phyloP scores from a whole-genome alignment of 1,139 yeast species.

The Debaryomycetaceae sp. region DNA sequence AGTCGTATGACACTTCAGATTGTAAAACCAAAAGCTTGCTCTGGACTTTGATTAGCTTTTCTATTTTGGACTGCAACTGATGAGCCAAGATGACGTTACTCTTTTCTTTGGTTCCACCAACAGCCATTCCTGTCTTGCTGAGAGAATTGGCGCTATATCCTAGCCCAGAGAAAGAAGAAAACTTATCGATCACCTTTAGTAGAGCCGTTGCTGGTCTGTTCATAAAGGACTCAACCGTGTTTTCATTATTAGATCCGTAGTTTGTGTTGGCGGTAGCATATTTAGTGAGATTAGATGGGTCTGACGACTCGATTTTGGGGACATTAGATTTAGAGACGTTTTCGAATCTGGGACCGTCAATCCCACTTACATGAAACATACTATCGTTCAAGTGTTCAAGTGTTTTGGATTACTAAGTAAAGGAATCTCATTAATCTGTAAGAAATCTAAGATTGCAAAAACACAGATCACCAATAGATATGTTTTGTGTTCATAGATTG shows the following conservation, averaged over 20 bases:
- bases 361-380: slow-evolving; percentile 6
- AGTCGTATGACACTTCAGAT: slow-evolving; percentile 33
- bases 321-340: slow-evolving; percentile 3
- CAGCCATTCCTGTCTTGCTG: slow-evolving; percentile 1
- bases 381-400: slow-evolving; percentile 2
- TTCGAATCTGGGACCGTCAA: slow-evolving; percentile 6
- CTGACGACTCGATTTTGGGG: slow-evolving; percentile 4
- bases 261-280: slow-evolving; percentile 7
- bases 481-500: not conserved
- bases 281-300: slow-evolving; percentile 6
- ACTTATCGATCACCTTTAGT: slow-evolving; percentile 26
- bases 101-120: slow-evolving; percentile 3
- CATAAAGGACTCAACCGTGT: slow-evolving; percentile 8
- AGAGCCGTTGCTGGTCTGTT: slow-evolving; percentile 31
- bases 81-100: slow-evolving; percentile 11
- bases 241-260: slow-evolving; percentile 8
- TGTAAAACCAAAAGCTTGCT: slow-evolving; percentile 29
- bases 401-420: not conserved
- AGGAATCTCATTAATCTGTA: not conserved
- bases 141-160: slow-evolving; percentile 2
- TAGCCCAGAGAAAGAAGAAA: slow-evolving; percentile 17
- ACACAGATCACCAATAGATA: not conserved
- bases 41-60: slow-evolving; percentile 31
- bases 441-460: not conserved
- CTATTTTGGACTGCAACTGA: slow-evolving; percentile 20